Evolutionary conservation across 352 stramenopile genomes (phyloP).

Genomic region (Phytophthora rubi): DNA sequence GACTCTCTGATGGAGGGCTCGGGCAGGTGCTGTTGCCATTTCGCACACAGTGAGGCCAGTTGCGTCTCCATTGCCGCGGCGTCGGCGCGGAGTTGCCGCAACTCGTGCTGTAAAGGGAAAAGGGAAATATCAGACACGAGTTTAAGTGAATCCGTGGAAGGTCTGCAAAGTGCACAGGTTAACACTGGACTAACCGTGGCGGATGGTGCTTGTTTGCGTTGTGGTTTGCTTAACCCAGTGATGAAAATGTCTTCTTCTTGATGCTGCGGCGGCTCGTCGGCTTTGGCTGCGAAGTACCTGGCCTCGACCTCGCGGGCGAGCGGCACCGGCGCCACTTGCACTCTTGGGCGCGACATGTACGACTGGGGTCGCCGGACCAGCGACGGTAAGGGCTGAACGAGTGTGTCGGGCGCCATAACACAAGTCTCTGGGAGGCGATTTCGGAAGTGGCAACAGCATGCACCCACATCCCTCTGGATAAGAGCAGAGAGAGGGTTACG

Average conservation of each 20-base stretch:
- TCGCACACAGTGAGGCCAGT: constrained; percentile 46
- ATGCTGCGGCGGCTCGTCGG: not conserved
- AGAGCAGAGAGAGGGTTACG: not conserved
- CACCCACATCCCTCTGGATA: not conserved
- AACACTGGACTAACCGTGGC: constrained; percentile 39
- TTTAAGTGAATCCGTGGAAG: not conserved
- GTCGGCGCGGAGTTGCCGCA: constrained; percentile 56
- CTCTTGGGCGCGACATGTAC: constrained; percentile 1
- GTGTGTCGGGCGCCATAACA: constrained; percentile 27
- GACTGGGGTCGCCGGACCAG: not conserved
- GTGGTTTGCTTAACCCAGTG: constrained; percentile 35
- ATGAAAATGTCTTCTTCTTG: constrained; percentile 46
- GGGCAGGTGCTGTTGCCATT: constrained; percentile 51
- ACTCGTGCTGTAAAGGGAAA: constrained; percentile 48
- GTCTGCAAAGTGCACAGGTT: not conserved
- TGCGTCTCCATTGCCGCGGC: constrained; percentile 47
- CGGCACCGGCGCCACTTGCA: not conserved
- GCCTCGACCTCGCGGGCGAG: constrained; percentile 10
- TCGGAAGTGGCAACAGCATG: constrained; percentile 15
- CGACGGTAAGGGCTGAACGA: constrained; percentile 24
- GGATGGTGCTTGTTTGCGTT: constrained; percentile 40
- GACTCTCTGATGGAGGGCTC: constrained; percentile 37
- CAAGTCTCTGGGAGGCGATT: constrained; percentile 5
- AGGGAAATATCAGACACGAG: not conserved
- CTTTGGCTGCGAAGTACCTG: constrained; percentile 11